Evolutionary conservation across 495 filamentous ascomycete species (phyloP).

Genomic region (Aspergillus heteromorphus): DNA sequence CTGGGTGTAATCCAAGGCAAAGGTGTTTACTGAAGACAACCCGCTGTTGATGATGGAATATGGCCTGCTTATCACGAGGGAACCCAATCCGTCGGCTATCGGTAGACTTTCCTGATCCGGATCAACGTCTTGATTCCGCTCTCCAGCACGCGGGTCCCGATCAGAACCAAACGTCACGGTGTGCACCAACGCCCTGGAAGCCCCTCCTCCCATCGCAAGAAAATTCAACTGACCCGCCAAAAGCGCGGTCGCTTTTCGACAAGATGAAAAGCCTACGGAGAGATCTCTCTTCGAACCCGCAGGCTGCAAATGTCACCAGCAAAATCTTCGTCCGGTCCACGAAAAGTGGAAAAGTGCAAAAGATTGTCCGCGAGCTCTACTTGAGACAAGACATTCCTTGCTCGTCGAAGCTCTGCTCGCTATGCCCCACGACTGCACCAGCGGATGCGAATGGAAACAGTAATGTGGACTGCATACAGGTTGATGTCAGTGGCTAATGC

Average conservation of each 20-base stretch:
- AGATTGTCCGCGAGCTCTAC: slow-evolving; percentile 96
- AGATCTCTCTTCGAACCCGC: slow-evolving; percentile 60
- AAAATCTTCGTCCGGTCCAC: slow-evolving; percentile 92
- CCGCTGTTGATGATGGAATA: neutral
- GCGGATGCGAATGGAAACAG: slow-evolving; percentile 71
- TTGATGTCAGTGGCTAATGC: slow-evolving; percentile 23
- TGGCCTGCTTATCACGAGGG: neutral
- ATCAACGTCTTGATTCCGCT: slow-evolving; percentile 4
- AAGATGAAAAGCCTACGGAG: slow-evolving; percentile 90
- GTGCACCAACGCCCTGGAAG: slow-evolving; percentile 10
- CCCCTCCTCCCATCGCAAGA: slow-evolving; percentile 13
- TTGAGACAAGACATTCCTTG: slow-evolving; percentile 95
- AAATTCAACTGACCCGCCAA: slow-evolving; percentile 8
- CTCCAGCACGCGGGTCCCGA: slow-evolving; percentile 9
- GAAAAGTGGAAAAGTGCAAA: slow-evolving; percentile 93
- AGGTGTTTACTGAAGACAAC: neutral
- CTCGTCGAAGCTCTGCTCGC: slow-evolving; percentile 80
- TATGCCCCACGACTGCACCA: slow-evolving; percentile 65
- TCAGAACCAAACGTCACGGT: slow-evolving; percentile 14
- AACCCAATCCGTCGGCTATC: neutral
- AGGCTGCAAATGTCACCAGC: slow-evolving; percentile 74
- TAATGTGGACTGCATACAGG: slow-evolving; percentile 24
- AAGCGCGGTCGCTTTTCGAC: slow-evolving; percentile 14
- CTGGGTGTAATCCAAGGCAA: neutral
- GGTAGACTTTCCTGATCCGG: slow-evolving; percentile 24